Evolutionary conservation across 2,329 filamentous ascomycete genomes (phyloP), one percentile per base, ranked within the genome.

Genomic region (Dothistroma septosporum): DNA sequence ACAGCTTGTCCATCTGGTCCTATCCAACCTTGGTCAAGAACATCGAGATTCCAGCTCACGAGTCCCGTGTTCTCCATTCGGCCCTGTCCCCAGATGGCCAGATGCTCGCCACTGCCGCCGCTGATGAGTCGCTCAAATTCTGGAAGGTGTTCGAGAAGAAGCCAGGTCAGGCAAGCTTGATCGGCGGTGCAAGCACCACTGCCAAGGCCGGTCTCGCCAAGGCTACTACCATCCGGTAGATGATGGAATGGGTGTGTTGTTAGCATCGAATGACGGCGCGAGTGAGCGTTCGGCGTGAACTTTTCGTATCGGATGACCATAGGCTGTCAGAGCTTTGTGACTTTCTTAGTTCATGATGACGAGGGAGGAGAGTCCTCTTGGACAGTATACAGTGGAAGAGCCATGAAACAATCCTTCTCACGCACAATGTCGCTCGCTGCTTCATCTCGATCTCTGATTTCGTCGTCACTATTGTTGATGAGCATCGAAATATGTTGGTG

Each of bases 71-170:
- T 47, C 85, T 99, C 54, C 94, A 97, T 86, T 96, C 91, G 82
- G 94, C 91, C 75, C 86, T 99, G 69, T 97, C 92, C 80, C 94
- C 94, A 2, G 94, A 99, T 73, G 94, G 94, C 56, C 94, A 99
- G 81, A 96, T 97, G 87, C 85, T 99, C 59, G 94, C 94, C 55
- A 99, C 94, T 55, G 93, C 94, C 62, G 90, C 93, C 69, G 92
- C 93, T 41, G 94, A 99, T 72, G 94, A 99, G 83, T 93, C 89
- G 74, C 83, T 99, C 77, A 99, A 99, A 82, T 99, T 99, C 84
- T 99, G 94, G 94, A 99, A 99, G 87, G 84, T 99, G 70, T 99
- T 99, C 73, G 94, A 99, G 84, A 97, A 96, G 85, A 97, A 97
- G 85, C 82, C 92, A 19, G 92, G 91, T 61, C 80, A 84, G 62